A percentile compares a stretch with the other conserved stretches of the same genome.
These are phyloP conservation scores for Punica granatum DNA, from an alignment of 345 rosid species.

Conservation along the genomic window DNA sequence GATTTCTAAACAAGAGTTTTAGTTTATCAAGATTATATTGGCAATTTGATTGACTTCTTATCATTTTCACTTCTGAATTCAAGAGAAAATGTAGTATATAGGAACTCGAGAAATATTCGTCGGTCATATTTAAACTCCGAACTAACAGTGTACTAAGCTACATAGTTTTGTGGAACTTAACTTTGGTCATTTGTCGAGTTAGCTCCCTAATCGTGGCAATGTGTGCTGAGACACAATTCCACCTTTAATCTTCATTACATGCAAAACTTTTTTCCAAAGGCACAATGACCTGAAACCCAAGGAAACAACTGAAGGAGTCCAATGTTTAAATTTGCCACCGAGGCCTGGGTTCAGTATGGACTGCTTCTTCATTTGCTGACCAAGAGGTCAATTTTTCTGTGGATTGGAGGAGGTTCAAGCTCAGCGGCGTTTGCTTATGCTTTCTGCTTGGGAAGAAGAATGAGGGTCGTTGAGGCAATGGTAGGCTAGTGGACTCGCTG, in stretches of 20 bases:
- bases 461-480: conserved; percentile 18
- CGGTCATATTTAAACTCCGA: background rate
- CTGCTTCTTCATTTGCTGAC: too few relatives aligned
- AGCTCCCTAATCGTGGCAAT: too few relatives aligned
- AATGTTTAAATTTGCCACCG: background rate
- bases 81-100: background rate
- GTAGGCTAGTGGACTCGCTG: conserved; percentile 14
- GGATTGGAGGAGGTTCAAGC: background rate
- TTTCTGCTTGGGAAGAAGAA: conserved; percentile 10
- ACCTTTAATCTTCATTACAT: too few relatives aligned
- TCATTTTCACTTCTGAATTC: background rate
- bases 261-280: background rate
- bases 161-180: background rate
- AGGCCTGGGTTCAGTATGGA: background rate
- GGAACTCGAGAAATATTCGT: background rate
- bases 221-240: too few relatives aligned
- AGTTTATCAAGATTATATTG: too few relatives aligned
- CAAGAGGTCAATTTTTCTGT: too few relatives aligned
- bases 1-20: too few relatives aligned
- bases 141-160: background rate
- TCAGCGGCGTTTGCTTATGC: background rate
- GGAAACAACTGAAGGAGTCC: background rate
- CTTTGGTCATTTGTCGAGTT: too few relatives aligned
- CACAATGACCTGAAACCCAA: background rate
- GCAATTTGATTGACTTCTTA: background rate